phyloP scores from a whole-genome alignment of 352 stramenopile genomes.

The Globisporangium cylindrosporum region DNA sequence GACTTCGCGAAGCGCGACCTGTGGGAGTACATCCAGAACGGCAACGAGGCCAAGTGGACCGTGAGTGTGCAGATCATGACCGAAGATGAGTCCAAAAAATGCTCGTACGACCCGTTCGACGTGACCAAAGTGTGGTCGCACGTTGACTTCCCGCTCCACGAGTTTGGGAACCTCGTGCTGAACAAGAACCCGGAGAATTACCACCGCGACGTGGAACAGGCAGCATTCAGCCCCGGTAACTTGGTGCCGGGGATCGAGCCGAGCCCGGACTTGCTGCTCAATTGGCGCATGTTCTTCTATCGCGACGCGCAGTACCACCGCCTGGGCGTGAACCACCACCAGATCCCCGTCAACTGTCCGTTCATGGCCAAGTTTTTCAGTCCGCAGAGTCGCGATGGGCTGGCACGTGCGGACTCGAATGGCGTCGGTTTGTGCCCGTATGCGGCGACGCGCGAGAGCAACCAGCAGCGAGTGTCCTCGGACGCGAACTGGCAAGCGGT shows the following conservation, averaged over 20 bases:
- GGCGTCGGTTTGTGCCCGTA: constrained; percentile 19
- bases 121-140: constrained; percentile 92
- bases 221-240: constrained; percentile 87
- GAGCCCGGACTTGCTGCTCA: constrained; percentile 84
- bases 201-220: constrained; percentile 90
- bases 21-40: constrained; percentile 85
- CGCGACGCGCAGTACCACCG: constrained; percentile 84
- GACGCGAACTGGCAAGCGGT: constrained; percentile 23
- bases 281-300: constrained; percentile 88
- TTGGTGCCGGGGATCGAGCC: constrained; percentile 90
- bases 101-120: constrained; percentile 89
- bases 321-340: constrained; percentile 85
- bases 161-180: constrained; percentile 87
- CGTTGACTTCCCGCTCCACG: constrained; percentile 74
- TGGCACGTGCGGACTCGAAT: constrained; percentile 26
- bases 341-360: constrained; percentile 86
- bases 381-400: constrained; percentile 8
- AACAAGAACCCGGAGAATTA: constrained; percentile 92
- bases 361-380: constrained; percentile 37
- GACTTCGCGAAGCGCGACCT: constrained; percentile 91
- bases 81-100: constrained; percentile 51
- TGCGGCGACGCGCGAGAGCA: constrained; percentile 5
- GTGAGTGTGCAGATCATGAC: constrained; percentile 92
- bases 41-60: constrained; percentile 83
- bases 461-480: constrained; percentile 18